Conservation (phyloP, 1,284 basidiomycete species). For the Puccinia coronata region DNA sequence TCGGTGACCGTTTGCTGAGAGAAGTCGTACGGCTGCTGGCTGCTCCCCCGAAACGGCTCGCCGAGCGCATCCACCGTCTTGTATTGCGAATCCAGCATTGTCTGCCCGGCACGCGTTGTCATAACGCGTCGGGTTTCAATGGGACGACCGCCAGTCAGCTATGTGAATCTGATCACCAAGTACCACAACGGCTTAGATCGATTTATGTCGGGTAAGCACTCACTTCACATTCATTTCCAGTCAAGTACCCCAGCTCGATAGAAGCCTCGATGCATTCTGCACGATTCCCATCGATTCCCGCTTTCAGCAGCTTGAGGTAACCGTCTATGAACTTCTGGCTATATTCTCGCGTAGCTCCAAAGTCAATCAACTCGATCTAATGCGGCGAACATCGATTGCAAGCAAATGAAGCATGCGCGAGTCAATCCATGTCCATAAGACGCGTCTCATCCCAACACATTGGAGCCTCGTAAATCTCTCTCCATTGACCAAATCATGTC, state of each 20-base stretch:
- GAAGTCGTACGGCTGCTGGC: constrained; percentile 69
- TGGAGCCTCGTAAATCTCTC: no score
- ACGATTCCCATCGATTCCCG: constrained; percentile 73
- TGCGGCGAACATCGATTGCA: background rate
- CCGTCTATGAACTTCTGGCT: constrained; percentile 81
- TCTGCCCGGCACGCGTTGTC: constrained; percentile 62
- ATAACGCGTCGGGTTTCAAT: background rate
- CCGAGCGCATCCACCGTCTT: constrained; percentile 75
- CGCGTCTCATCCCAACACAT: background rate
- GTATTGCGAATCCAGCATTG: constrained; percentile 86
- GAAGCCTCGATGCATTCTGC: constrained; percentile 74
- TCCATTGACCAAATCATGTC: background rate
- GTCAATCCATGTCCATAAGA: background rate
- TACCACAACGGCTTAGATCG: background rate
- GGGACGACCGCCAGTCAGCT: background rate
- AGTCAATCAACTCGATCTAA: constrained; percentile 89
- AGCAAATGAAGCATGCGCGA: background rate
- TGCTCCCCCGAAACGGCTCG: constrained; percentile 70
- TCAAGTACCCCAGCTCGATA: constrained; percentile 80
- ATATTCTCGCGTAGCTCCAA: constrained; percentile 90
- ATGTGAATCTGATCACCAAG: no score
- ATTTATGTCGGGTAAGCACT: constrained; percentile 51
- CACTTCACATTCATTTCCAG: constrained; percentile 81
- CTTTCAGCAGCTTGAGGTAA: constrained; percentile 78
- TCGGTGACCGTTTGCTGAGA: constrained; percentile 69